Evolutionary conservation across 805 yeast genomes (phyloP), one percentile per base, ranked within the genome.

Genomic region (Ogataea methylovora): DNA sequence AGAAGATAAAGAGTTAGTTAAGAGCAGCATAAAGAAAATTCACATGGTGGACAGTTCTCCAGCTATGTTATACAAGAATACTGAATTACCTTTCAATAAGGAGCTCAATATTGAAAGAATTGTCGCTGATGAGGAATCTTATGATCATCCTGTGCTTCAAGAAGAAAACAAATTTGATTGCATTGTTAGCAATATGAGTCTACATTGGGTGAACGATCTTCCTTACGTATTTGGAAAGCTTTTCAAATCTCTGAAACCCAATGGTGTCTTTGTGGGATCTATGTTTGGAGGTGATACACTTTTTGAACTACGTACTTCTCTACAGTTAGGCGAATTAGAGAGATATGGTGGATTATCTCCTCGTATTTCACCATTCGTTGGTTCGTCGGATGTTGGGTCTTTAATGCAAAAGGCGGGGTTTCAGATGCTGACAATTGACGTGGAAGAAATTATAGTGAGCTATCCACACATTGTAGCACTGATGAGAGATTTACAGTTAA

Each of bases 151-250:
- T 3, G 50, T 53, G 11, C 55, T 77, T 20, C 48, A 34, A 8
- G 58, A 65, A 34, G 56, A 65, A 14, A 49, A 56, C 34, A 41
- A 46, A 34, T 81, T 69, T 48, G 88, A 84, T 52, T 82, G 86
- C 4, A 82, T 84, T 2, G 53, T 85, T 3, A 78, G 87, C 2
- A 84, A 82, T 51, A 54, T 84, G 43, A 70, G 84, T 16, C 51
- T 85, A 51, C 94, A 85, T 54, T 85, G 95, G 95, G 76, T 83
- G 38, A 85, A 85, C 48, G 88, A 85, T 46, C 65, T 85, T n/a
- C 94, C 94, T 0, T 63, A 67, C 1, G 71, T 75, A 2, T 65
- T 84, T 33, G 54, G 57, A 13, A 67, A 72, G 39, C 67, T 84
- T 44, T 73, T 76, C 49, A 49, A 58, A 5, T 66, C 82, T 18